These are phyloP conservation scores for Crepidotus variabilis DNA, from an alignment of 768 basidiomycete species.

Conservation along the genomic window DNA sequence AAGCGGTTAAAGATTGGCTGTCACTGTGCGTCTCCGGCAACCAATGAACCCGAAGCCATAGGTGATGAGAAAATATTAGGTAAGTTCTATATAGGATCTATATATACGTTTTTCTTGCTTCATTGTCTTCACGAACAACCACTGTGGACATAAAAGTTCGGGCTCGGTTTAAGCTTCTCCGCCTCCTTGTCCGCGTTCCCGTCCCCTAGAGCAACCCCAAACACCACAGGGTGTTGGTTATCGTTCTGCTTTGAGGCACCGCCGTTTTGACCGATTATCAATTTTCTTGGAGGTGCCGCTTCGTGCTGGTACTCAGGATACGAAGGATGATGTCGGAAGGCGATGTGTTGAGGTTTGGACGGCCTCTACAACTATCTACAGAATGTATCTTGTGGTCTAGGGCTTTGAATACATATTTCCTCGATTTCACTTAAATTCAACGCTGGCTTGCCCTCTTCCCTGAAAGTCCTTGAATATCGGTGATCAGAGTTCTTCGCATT, in stretches of 20 bases:
- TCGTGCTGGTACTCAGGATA: conserved; percentile 70
- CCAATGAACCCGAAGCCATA: neutral
- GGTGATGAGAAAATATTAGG: conserved; percentile 37
- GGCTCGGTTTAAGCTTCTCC: conserved; percentile 75
- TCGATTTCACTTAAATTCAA: too few relatives aligned
- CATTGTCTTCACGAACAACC: conserved; percentile 57
- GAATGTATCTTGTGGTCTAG: neutral
- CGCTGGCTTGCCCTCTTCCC: too few relatives aligned
- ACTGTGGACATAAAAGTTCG: conserved; percentile 91
- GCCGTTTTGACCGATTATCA: conserved; percentile 44
- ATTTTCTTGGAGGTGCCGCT: conserved; percentile 60
- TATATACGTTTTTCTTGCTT: conserved; percentile 12
- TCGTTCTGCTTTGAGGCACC: conserved; percentile 25
- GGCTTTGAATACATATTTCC: neutral
- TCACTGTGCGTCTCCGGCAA: too few relatives aligned
- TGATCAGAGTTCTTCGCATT: too few relatives aligned
- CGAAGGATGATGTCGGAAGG: conserved; percentile 25
- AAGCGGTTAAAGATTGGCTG: conserved; percentile 9
- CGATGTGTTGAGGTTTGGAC: conserved; percentile 20
- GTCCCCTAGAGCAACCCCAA: conserved; percentile 68
- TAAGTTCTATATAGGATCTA: conserved; percentile 31
- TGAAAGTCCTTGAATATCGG: too few relatives aligned
- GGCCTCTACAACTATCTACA: conserved; percentile 29
- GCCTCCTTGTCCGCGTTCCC: conserved; percentile 94
- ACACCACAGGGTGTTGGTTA: conserved; percentile 29